Percentiles rank a stretch among this genome's conserved stretches.
Evolutionary conservation across 2,329 filamentous ascomycete species (phyloP).

Genomic region (Beauveria caledonica): DNA sequence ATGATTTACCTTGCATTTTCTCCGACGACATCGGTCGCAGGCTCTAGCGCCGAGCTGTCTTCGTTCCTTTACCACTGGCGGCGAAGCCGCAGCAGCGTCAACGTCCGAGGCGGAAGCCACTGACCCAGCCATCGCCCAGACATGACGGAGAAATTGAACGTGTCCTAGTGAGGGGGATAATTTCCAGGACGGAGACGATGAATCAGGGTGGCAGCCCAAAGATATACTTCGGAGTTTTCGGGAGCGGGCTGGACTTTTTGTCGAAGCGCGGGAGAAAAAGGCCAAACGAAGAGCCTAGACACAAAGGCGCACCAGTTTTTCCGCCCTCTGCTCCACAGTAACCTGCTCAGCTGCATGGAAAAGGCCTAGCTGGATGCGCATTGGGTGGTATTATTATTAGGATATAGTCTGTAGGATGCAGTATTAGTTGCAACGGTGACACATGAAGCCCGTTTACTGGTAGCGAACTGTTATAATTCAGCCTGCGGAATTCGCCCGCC

Average conservation of each 20-base stretch:
- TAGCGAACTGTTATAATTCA: neutral
- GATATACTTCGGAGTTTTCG: neutral
- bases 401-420: neutral
- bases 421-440: neutral
- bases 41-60: slow-evolving; percentile 21
- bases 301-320: slow-evolving; percentile 3
- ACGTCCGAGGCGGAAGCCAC: neutral
- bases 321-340: slow-evolving; percentile 9
- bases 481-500: neutral
- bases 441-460: too few species aligned
- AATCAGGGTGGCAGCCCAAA: neutral
- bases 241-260: slow-evolving; percentile 9
- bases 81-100: slow-evolving; percentile 13
- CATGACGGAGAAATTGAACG: slow-evolving; percentile 10
- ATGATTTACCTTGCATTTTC: slow-evolving; percentile 26
- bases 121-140: neutral
- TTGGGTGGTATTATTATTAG: slow-evolving; percentile 3
- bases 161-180: too few species aligned
- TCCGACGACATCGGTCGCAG: slow-evolving; percentile 28
- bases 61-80: slow-evolving; percentile 11
- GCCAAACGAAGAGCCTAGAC: neutral
- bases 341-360: slow-evolving; percentile 1
- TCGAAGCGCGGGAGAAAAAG: neutral
- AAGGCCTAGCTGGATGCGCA: neutral
- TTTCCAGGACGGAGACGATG: neutral